Evolutionary conservation across 2,329 filamentous ascomycete species (phyloP).

Genomic region (Monosporascus sp.): DNA sequence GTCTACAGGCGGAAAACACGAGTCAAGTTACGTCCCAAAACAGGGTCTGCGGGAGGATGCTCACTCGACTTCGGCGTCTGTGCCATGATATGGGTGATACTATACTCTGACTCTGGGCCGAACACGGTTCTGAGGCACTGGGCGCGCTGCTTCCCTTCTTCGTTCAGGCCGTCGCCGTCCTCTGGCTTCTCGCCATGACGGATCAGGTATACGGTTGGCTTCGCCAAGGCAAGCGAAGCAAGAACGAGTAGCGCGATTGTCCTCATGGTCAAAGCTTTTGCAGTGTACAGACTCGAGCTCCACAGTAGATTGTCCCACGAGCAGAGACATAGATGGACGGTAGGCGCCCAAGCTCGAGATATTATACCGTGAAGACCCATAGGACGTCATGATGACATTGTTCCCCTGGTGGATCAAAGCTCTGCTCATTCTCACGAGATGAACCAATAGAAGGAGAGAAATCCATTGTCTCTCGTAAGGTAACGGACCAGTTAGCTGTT

Average conservation of each 20-base stretch:
- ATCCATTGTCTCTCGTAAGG: too few species aligned
- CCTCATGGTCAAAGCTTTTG: not conserved
- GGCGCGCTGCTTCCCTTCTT: conserved; percentile 48
- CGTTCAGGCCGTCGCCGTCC: conserved; percentile 43
- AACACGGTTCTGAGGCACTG: conserved; percentile 57
- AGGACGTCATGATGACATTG: too few species aligned
- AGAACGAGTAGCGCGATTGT: not conserved
- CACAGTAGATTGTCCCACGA: too few species aligned
- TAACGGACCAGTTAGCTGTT: too few species aligned
- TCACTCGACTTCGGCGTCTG: conserved; percentile 44
- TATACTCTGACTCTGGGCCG: conserved; percentile 42
- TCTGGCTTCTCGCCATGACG: conserved; percentile 60
- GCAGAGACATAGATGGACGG: too few species aligned
- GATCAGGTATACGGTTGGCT: conserved; percentile 56
- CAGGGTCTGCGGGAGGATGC: not conserved
- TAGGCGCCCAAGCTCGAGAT: too few species aligned
- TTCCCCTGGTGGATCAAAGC: too few species aligned
- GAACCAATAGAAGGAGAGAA: too few species aligned
- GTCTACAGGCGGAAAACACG: conserved; percentile 24
- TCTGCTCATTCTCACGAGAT: too few species aligned
- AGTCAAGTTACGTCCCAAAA: not conserved
- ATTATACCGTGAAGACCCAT: too few species aligned
- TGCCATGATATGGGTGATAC: conserved; percentile 56
- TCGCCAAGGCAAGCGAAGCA: conserved; percentile 3
- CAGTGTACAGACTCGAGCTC: too few species aligned